Base-by-base conservation (phyloP, 1,284 basidiomycete genomes). In the Anthracocystis walkeri region DNA sequence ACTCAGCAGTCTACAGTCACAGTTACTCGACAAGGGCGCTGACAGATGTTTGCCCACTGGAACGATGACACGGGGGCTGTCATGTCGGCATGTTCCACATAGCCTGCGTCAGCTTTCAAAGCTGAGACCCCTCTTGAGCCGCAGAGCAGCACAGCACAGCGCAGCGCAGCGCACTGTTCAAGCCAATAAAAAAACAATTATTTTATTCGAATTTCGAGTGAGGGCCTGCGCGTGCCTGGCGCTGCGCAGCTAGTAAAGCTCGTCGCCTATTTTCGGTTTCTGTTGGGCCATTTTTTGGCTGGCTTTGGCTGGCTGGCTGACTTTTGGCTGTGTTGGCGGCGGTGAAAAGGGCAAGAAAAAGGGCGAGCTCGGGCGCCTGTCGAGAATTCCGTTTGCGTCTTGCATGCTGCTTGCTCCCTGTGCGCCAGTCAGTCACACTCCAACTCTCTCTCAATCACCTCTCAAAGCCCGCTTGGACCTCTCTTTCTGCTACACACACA, bases 371-470 rank as follows among this genome's bases (percentile, higher is more conserved):
- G 16, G 40, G 25, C 40, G 27, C 27, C 35, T 53, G 23, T 55
- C 49, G 49, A 35, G 45, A 45, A 51, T 53, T 67, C 60, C 61
- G 67, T 60, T 58, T 60, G 58, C 58, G 67, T 70, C 57, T 50
- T 31, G n/a, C 33, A 48, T 46, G 41, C 51, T 55, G 57, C 67
- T 42, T 46, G 41, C 51, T 55, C 53, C 67, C 41, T 60, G 55
- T 58, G 51, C 59, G 44, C 46, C 20, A 60, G 31, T 48, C 38
- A 58, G 4, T 33, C 51, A 21, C 33, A 29, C 31, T 40, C 18
- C 31, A 25, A 49, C 35, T 14, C 21, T 42, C 33, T 45, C 49
- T 45, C 56, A 45, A 14, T 38, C 35, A 6, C 6, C 33, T 35
- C 38, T 55, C 51, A 58, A n/a, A 46, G 25, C 20, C 27, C 48